phyloP scores from a whole-genome alignment of 73 alveolate genomes.

The Paraurostyla sp. region DNA sequence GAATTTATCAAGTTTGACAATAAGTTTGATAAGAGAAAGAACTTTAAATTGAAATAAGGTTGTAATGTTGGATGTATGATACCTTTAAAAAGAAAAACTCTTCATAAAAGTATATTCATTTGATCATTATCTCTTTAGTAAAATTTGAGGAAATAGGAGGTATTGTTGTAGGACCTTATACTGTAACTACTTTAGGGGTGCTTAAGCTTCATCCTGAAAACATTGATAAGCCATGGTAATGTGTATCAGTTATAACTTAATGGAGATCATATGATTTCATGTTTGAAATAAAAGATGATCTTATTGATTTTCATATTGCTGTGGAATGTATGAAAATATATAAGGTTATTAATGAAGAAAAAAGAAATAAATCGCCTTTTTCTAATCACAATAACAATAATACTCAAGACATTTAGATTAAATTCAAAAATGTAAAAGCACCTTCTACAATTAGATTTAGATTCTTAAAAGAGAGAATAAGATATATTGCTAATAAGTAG shows the following conservation, averaged over 20 bases:
- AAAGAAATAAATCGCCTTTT: too few relatives aligned
- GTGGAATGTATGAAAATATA: neutral
- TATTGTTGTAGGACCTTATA: neutral
- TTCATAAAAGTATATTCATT: slow-evolving; percentile 25
- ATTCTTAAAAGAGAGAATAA: neutral
- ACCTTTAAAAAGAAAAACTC: neutral
- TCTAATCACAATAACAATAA: too few relatives aligned
- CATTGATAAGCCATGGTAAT: neutral
- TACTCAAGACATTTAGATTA: neutral
- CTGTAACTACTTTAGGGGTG: neutral
- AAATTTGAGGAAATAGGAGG: slow-evolving; percentile 8
- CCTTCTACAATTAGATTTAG: slow-evolving; percentile 4
- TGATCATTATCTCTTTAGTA: neutral
- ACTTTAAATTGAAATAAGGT: too few relatives aligned
- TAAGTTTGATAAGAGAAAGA: too few relatives aligned
- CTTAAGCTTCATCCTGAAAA: neutral
- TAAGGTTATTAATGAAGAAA: neutral
- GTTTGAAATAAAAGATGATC: slow-evolving; percentile 3
- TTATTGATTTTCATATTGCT: slow-evolving; percentile 18
- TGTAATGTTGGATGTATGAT: neutral
- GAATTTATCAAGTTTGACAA: too few relatives aligned
- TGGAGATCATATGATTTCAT: slow-evolving; percentile 32
- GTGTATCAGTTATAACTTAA: slow-evolving; percentile 3
- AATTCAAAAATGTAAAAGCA: slow-evolving; percentile 17
- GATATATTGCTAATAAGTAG: neutral